These are phyloP conservation scores for Penicillium simplicissimum DNA, from an alignment of 495 filamentous ascomycete species.

Conservation along the genomic window DNA sequence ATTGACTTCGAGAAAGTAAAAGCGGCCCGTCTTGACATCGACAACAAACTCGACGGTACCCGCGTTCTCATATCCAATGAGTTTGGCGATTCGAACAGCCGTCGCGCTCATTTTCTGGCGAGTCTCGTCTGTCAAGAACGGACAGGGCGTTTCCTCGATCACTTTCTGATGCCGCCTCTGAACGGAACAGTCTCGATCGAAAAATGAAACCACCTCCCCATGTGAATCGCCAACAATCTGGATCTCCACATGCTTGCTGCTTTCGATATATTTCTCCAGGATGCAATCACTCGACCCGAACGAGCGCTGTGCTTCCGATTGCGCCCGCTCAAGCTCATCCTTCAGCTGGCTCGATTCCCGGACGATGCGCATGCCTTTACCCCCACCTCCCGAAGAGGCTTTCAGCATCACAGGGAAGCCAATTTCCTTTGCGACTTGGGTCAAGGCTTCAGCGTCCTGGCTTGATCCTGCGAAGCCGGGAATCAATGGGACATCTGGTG, in stretches of 20 bases:
- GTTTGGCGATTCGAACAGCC: constrained; percentile 71
- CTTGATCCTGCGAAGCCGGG: constrained; percentile 80
- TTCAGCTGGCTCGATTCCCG: constrained; percentile 62
- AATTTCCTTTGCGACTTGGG: constrained; percentile 64
- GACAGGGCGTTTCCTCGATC: constrained; percentile 84
- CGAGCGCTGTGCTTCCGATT: constrained; percentile 73
- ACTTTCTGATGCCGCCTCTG: constrained; percentile 92
- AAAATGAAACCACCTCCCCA: constrained; percentile 69
- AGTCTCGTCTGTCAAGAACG: constrained; percentile 65
- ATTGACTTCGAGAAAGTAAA: constrained; percentile 98
- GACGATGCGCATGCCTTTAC: constrained; percentile 87
- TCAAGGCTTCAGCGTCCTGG: constrained; percentile 63
- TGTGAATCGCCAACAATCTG: constrained; percentile 83
- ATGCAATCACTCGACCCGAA: constrained; percentile 85
- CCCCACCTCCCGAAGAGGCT: constrained; percentile 88
- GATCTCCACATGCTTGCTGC: constrained; percentile 84
- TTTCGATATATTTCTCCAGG: constrained; percentile 84
- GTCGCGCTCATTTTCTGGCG: constrained; percentile 77
- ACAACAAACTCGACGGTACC: constrained; percentile 96
- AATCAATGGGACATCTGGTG: constrained; percentile 80
- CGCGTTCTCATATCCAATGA: constrained; percentile 81
- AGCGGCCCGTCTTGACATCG: constrained; percentile 76
- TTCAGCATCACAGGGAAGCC: constrained; percentile 87
- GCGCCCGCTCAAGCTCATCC: constrained; percentile 69
- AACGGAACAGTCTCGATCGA: constrained; percentile 79